Percentiles rank a stretch among this genome's conserved stretches.
These are phyloP conservation scores for Penicillium sclerotiorum DNA, from an alignment of 2,329 filamentous ascomycete species.

Conservation along the genomic window DNA sequence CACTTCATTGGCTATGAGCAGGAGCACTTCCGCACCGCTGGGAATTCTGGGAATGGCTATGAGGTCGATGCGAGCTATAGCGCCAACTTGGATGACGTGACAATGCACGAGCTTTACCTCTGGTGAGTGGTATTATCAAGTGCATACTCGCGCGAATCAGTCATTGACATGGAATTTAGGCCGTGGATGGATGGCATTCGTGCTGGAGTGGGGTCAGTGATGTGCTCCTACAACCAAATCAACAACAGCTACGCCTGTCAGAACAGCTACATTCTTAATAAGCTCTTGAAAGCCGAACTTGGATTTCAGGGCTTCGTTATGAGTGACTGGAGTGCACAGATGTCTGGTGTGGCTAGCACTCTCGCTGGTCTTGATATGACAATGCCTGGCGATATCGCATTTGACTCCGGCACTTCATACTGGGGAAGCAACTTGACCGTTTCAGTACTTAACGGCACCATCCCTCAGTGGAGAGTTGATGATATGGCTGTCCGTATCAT, in stretches of 20 bases:
- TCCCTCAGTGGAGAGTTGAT: conserved; percentile 45
- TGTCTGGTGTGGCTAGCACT: conserved; percentile 48
- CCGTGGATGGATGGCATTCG: conserved; percentile 72
- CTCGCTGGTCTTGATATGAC: conserved; percentile 49
- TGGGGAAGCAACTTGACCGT: conserved; percentile 15
- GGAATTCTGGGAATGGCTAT: not conserved
- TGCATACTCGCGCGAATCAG: not conserved
- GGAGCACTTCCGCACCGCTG: conserved; percentile 1
- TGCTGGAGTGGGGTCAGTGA: conserved; percentile 60
- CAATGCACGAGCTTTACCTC: not conserved
- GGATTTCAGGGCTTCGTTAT: conserved; percentile 53
- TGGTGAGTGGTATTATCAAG: not conserved
- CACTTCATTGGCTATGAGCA: conserved; percentile 2
- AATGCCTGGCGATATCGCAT: conserved; percentile 19
- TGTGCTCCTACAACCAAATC: conserved; percentile 49
- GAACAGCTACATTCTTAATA: conserved; percentile 38
- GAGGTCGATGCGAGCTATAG: not conserved
- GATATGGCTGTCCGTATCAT: conserved; percentile 52
- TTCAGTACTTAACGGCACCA: conserved; percentile 40
- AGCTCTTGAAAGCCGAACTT: conserved; percentile 53
- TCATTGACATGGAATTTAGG: conserved; percentile 65
- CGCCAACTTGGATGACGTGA: not conserved
- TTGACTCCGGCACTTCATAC: conserved; percentile 38
- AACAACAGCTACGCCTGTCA: conserved; percentile 50
- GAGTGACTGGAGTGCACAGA: conserved; percentile 48